Base-by-base conservation (phyloP, 2,329 filamentous ascomycete species). In the Colletotrichum australisinense region DNA sequence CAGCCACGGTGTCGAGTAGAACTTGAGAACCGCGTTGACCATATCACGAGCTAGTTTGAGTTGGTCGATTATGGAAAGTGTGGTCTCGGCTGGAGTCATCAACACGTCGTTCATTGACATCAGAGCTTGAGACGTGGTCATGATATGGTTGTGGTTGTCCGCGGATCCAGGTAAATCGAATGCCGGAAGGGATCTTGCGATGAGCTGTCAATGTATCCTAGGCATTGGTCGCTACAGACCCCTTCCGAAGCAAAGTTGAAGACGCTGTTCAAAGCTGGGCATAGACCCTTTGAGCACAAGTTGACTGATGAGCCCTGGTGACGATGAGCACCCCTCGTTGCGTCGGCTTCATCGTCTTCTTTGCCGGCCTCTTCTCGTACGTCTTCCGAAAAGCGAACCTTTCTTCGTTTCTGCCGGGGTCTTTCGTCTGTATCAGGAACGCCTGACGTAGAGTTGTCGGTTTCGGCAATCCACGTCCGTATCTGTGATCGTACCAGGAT, bases 1-100 rank as follows among this genome's bases (percentile, higher is more conserved):
- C 1, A 72, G 64, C 69, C 69, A 72, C 0, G 69, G 69, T 2
- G 69, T 72, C 2, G 63, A 60, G n/a, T 72, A 49, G 6, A 72
- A 62, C 19, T 63, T 68, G 12, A 72, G 52, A 2, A 72, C 58
- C 1, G 69, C 53, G n/a, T 38, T 52, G 0, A 67, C 69, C 19
- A 72, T 30, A 1, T 35, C 55, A 2, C 64, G 42, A 8, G 69
- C 69, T 6, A 63, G 26, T 3, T 60, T 57, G 11, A 72, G 69
- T 22, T 55, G 30, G 57, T 68, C 63, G 5, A 63, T 46, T 0
- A 35, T 14, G 11, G 58, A 63, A 1, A 69, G 35, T 5, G 22
- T 11, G 7, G 42, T 0, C 16, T 28, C 26, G n/a, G 28, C 14
- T 0, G 26, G 12, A 24, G 30, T 9, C 26, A 19, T 32, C 26